Conservation (phyloP, 352 stramenopile species). For the Phytophthora palmivora region DNA sequence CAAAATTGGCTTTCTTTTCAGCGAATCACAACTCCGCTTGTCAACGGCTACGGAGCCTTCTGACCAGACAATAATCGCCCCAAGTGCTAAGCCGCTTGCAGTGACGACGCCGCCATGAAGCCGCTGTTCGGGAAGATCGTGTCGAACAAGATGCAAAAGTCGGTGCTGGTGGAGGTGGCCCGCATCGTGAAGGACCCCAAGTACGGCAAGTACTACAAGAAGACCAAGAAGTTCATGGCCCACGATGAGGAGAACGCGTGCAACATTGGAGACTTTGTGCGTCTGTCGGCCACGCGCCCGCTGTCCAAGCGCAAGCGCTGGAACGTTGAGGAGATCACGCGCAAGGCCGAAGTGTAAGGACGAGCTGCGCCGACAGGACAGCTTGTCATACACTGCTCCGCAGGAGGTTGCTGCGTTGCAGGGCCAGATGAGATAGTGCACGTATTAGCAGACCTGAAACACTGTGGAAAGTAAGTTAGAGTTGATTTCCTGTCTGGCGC, state of each 20-base stretch:
- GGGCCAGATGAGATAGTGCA: constrained; percentile 2
- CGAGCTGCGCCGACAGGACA: constrained; percentile 3
- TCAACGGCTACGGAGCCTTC: constrained; percentile 20
- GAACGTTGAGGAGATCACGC: constrained; percentile 91
- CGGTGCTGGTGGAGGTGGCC: constrained; percentile 94
- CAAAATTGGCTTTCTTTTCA: constrained; percentile 11
- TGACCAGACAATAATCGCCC: constrained; percentile 32
- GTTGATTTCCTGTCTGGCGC: constrained; percentile 34
- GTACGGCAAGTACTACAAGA: constrained; percentile 95
- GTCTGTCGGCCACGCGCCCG: constrained; percentile 75
- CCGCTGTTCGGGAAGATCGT: constrained; percentile 95
- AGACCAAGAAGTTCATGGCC: constrained; percentile 98
- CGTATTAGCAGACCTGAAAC: constrained; percentile 38
- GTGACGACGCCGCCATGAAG: constrained; percentile 65
- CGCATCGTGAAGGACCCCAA: constrained; percentile 95
- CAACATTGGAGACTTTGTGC: constrained; percentile 91
- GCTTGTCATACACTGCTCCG: background rate
- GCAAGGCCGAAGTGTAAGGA: constrained; percentile 84
- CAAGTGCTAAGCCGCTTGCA: background rate
- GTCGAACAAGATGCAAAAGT: constrained; percentile 97
- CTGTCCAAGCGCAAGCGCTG: constrained; percentile 90
- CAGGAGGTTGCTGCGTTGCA: background rate
- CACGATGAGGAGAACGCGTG: constrained; percentile 95
- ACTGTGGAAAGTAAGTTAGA: constrained; percentile 63
- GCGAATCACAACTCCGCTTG: constrained; percentile 4